These are phyloP conservation scores for Vaccinium macrocarpon DNA, from an alignment of 148 eudicot genomes.

Conservation along the genomic window DNA sequence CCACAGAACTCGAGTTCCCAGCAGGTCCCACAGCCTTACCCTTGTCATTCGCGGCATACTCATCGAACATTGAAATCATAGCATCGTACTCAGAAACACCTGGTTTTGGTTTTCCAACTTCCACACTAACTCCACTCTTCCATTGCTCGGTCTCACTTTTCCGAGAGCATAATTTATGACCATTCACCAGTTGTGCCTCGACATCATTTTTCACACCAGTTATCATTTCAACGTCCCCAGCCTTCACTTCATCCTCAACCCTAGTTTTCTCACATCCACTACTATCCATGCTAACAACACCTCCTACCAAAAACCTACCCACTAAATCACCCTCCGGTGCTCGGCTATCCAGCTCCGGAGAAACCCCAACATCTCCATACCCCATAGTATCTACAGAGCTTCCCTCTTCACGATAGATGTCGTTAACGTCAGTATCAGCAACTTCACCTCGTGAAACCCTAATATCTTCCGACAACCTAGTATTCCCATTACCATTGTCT, in stretches of 20 bases:
- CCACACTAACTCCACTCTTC: conserved; percentile 6
- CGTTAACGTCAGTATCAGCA: neutral
- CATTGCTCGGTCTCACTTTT: neutral
- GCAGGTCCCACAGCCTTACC: conserved; percentile 16
- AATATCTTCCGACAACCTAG: conserved; percentile 20
- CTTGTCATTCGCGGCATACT: conserved; percentile 25
- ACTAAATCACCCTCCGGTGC: conserved; percentile 9
- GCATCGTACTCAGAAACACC: conserved; percentile 20
- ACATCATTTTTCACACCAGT: neutral
- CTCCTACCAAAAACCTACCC: conserved; percentile 23
- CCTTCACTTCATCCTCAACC: conserved; percentile 14
- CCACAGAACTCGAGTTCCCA: conserved; percentile 21
- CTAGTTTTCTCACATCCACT: conserved; percentile 6
- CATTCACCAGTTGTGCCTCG: neutral
- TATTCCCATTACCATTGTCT: conserved; percentile 4
- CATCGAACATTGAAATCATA: conserved; percentile 27
- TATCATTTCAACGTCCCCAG: neutral
- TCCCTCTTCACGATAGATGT: neutral
- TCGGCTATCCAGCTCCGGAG: conserved; percentile 14
- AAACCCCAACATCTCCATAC: conserved; percentile 25
- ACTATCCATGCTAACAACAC: conserved; percentile 10
- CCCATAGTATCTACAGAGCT: conserved; percentile 10
- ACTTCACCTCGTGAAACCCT: conserved; percentile 35
- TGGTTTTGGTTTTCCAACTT: conserved; percentile 13
- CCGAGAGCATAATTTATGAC: neutral